These are phyloP conservation scores for Pyrus communis DNA, from an alignment of 306 rosid species.

Conservation along the genomic window DNA sequence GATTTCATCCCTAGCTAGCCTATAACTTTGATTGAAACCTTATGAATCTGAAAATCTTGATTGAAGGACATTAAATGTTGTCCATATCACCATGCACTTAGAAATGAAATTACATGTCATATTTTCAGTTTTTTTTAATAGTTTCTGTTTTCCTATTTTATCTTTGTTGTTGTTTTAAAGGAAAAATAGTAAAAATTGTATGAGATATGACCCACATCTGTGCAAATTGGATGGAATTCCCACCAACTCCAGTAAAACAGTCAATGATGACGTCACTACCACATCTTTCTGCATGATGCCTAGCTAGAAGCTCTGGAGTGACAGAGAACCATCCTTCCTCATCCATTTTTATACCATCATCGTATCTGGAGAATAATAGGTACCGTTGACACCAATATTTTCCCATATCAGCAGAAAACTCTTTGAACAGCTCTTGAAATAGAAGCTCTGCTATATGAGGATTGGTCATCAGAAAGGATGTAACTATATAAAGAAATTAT, in stretches of 20 bases:
- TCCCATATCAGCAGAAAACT: constrained; percentile 39
- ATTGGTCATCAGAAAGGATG: not conserved
- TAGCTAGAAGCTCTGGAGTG: constrained; percentile 85
- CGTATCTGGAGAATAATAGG: constrained; percentile 71
- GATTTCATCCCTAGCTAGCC: no score
- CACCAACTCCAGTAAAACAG: constrained; percentile 87
- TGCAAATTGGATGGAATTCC: constrained; percentile 91
- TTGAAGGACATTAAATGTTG: no score
- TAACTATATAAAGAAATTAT: not conserved
- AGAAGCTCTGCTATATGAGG: constrained; percentile 37
- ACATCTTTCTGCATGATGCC: constrained; percentile 74
- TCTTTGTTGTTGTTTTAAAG: not conserved
- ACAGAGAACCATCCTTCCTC: constrained; percentile 99
- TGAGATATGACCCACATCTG: constrained; percentile 28
- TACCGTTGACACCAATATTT: constrained; percentile 94
- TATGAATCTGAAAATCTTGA: no score
- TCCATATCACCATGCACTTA: no score
- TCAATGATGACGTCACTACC: constrained; percentile 56
- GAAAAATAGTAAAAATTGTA: not conserved
- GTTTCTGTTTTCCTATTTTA: no score
- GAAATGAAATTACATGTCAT: no score
- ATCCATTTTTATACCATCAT: constrained; percentile 84
- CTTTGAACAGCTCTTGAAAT: constrained; percentile 23
- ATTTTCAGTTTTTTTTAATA: no score
- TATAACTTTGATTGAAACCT: no score